Conservation (phyloP, 768 basidiomycete species). For the Gyrodon lividus region DNA sequence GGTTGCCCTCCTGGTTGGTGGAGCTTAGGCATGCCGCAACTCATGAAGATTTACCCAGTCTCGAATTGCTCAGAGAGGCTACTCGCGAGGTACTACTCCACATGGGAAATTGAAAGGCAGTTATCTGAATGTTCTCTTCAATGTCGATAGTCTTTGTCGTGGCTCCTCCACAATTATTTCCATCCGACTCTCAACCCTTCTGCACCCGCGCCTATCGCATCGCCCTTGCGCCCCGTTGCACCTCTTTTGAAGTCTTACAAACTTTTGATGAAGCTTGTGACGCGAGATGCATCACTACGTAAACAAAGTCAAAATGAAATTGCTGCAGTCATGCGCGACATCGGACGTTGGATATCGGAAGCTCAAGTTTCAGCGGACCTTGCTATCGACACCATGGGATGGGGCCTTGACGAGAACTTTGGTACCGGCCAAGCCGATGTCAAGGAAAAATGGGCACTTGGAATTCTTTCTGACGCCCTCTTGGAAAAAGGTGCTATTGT, state of each 20-base stretch:
- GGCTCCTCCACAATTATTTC: slow-evolving; percentile 86
- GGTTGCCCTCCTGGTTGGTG: slow-evolving; percentile 85
- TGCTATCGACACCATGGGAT: slow-evolving; percentile 45
- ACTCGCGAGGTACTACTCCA: slow-evolving; percentile 56
- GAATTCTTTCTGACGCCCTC: slow-evolving; percentile 63
- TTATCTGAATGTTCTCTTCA: slow-evolving; percentile 8
- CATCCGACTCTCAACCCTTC: slow-evolving; percentile 68
- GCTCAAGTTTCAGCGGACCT: slow-evolving; percentile 60
- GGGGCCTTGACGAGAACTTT: slow-evolving; percentile 35
- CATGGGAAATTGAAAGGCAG: slow-evolving; percentile 14
- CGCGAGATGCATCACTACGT: slow-evolving; percentile 63
- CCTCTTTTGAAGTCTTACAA: slow-evolving; percentile 80
- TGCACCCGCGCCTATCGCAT: slow-evolving; percentile 31
- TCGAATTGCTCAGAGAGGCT: slow-evolving; percentile 76
- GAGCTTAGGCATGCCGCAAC: slow-evolving; percentile 94
- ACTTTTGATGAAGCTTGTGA: slow-evolving; percentile 54
- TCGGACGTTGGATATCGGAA: slow-evolving; percentile 82
- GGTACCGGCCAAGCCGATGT: slow-evolving; percentile 41
- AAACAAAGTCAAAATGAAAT: slow-evolving; percentile 51
- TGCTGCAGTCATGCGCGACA: slow-evolving; percentile 49
- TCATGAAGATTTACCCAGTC: slow-evolving; percentile 89
- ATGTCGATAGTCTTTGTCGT: slow-evolving; percentile 63
- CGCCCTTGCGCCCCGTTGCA: slow-evolving; percentile 52
- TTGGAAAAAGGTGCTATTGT: slow-evolving; percentile 74
- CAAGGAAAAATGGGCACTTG: slow-evolving; percentile 67